Percentiles rank a stretch among this genome's conserved stretches.
Evolutionary conservation across 805 yeast species (phyloP).

Genomic region (Tetrapisispora nanseiensis): DNA sequence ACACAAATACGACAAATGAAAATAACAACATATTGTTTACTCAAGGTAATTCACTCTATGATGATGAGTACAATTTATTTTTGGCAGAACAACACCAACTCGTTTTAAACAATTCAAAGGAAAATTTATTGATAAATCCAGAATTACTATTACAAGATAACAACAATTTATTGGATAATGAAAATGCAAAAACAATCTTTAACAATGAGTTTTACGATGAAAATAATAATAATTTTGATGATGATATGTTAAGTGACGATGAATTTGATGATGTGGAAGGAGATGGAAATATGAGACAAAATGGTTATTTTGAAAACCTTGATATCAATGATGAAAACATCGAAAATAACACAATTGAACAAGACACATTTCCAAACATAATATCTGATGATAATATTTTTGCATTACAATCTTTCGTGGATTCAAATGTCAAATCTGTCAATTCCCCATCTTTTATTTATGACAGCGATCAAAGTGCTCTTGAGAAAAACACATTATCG

Average conservation of each 20-base stretch:
- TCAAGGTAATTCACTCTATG: conserved; percentile 11
- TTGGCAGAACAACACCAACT: conserved; percentile 1
- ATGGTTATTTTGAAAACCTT: conserved; percentile 10
- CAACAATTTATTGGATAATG: conserved; percentile 16
- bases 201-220: conserved; percentile 27
- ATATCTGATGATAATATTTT: not conserved
- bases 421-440: not conserved
- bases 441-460: not conserved
- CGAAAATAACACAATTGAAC: not conserved
- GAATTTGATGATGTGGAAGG: conserved; percentile 21
- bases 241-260: conserved; percentile 22
- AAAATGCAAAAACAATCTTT: conserved; percentile 24
- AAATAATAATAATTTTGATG: conserved; percentile 15
- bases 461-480: conserved; percentile 11
- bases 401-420: conserved; percentile 1
- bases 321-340: conserved; percentile 5
- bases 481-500: conserved; percentile 7
- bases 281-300: not conserved
- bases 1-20: not conserved
- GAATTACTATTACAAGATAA: conserved; percentile 20
- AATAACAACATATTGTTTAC: conserved; percentile 7
- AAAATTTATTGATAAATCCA: conserved; percentile 17
- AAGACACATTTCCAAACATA: not conserved
- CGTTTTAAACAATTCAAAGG: conserved; percentile 6
- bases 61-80: conserved; percentile 12